Percentiles rank a stretch among this genome's conserved stretches.
These are phyloP conservation scores for Edaphochlamys debaryana DNA, from an alignment of 139 green algal species.

Conservation along the genomic window DNA sequence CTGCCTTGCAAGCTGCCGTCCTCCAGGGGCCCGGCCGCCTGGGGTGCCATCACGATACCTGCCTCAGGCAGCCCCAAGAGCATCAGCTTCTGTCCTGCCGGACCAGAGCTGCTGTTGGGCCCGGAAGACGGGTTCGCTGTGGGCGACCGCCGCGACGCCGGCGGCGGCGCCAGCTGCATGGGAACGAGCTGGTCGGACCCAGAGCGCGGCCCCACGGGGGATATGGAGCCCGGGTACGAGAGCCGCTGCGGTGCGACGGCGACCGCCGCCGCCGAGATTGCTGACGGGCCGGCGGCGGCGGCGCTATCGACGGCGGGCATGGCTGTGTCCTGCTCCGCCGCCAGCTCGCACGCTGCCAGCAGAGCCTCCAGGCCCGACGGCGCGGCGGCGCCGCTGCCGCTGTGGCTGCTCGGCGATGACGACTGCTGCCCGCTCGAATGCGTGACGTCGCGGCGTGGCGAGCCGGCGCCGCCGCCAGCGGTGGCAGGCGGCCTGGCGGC, in stretches of 20 bases:
- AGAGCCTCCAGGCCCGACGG: constrained; percentile 38
- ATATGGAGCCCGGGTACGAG: neutral
- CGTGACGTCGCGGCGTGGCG: too few species aligned
- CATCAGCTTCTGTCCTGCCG: too few species aligned
- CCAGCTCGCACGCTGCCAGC: constrained; percentile 43
- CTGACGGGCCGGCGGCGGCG: neutral
- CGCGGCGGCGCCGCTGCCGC: neutral
- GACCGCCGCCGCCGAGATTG: neutral
- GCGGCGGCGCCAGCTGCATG: too few species aligned
- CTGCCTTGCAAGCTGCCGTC: too few species aligned
- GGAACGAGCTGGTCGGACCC: too few species aligned
- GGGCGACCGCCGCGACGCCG: too few species aligned
- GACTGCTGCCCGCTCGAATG: neutral
- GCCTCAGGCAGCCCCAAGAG: too few species aligned
- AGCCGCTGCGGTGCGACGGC: neutral
- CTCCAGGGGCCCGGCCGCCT: too few species aligned
- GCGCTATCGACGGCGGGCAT: neutral
- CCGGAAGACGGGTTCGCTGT: too few species aligned
- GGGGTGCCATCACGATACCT: too few species aligned
- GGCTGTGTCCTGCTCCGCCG: constrained; percentile 34
- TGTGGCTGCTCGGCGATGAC: neutral
- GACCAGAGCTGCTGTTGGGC: too few species aligned
- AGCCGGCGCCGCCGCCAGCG: neutral
- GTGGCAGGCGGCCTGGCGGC: neutral
- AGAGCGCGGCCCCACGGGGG: too few species aligned